phyloP scores from a whole-genome alignment of 2,329 filamentous ascomycete genomes.

The Simplicillium sp. region DNA sequence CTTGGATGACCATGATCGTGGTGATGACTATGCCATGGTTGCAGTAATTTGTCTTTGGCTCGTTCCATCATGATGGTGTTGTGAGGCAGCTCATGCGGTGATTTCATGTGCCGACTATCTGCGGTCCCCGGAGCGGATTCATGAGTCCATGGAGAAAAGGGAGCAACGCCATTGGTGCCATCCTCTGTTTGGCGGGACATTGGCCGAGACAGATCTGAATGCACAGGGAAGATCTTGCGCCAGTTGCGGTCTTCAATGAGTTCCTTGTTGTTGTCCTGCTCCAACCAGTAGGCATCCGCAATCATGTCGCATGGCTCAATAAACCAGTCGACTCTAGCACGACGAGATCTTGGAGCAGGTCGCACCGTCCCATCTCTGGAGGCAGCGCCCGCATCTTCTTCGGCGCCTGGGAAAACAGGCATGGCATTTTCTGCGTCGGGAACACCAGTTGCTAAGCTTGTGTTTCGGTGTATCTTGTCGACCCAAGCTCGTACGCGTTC shows the following conservation, averaged over 20 bases:
- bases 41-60: constrained; percentile 45
- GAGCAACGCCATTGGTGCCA: constrained; percentile 10
- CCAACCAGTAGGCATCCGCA: constrained; percentile 85
- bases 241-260: constrained; percentile 75
- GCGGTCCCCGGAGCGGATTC: constrained; percentile 4
- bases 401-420: constrained; percentile 36
- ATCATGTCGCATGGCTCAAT: constrained; percentile 77
- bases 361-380: constrained; percentile 34
- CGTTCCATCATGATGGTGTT: constrained; percentile 38
- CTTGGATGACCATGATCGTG: constrained; percentile 42
- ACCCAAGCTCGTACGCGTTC: constrained; percentile 68
- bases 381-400: constrained; percentile 29
- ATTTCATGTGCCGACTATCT: constrained; percentile 9
- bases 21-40: constrained; percentile 39
- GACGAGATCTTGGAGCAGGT: constrained; percentile 48
- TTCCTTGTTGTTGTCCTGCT: constrained; percentile 70
- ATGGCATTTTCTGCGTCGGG: constrained; percentile 18
- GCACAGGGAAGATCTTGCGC: constrained; percentile 56
- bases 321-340: constrained; percentile 76
- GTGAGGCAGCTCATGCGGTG: background rate
- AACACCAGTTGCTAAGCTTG: constrained; percentile 9
- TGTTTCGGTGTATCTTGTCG: constrained; percentile 44
- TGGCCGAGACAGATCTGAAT: constrained; percentile 16
- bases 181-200: constrained; percentile 21
- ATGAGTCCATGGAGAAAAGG: constrained; percentile 15